Evolutionary conservation across 1,284 basidiomycete species (phyloP).

Genomic region (Cutaneotrichosporon cyanovorans): DNA sequence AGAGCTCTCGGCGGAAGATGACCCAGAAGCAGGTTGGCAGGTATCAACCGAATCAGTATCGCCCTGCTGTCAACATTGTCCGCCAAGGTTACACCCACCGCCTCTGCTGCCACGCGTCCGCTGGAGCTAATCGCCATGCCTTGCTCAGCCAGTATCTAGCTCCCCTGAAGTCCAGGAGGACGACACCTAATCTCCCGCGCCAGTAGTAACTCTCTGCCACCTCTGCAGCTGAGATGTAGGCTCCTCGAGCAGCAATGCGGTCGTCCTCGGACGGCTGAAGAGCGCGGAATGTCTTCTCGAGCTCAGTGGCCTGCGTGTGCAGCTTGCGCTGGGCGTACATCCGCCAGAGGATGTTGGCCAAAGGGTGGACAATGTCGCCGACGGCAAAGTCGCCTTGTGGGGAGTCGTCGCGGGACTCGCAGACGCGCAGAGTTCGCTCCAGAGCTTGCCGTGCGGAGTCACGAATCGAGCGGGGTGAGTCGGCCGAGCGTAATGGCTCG

Average conservation of each 20-base stretch:
- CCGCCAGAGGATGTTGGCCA: constrained; percentile 35
- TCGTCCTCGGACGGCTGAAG: constrained; percentile 30
- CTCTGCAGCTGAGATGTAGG: constrained; percentile 16
- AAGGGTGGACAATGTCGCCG: constrained; percentile 32
- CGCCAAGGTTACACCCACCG: constrained; percentile 18
- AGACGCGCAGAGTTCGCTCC: constrained; percentile 30
- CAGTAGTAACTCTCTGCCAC: constrained; percentile 40
- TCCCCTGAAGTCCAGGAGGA: constrained; percentile 31
- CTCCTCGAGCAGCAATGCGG: constrained; percentile 23
- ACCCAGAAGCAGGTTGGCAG: constrained; percentile 44
- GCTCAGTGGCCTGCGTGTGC: constrained; percentile 35
- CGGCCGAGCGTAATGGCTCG: constrained; percentile 21
- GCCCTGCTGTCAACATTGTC: constrained; percentile 22
- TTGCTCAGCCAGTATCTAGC: constrained; percentile 34
- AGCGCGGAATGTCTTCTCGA: constrained; percentile 22
- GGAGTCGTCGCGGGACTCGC: constrained; percentile 22
- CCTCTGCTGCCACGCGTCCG: constrained; percentile 25
- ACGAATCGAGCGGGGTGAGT: constrained; percentile 30
- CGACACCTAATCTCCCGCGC: constrained; percentile 35
- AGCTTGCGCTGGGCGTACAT: constrained; percentile 35
- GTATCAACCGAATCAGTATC: constrained; percentile 45
- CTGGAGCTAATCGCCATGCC: constrained; percentile 29
- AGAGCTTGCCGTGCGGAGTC: constrained; percentile 37
- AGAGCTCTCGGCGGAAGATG: constrained; percentile 28
- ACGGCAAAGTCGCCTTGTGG: constrained; percentile 14